Evolutionary conservation across 2,329 filamentous ascomycete genomes (phyloP).

Genomic region (Fusarium chuoi): DNA sequence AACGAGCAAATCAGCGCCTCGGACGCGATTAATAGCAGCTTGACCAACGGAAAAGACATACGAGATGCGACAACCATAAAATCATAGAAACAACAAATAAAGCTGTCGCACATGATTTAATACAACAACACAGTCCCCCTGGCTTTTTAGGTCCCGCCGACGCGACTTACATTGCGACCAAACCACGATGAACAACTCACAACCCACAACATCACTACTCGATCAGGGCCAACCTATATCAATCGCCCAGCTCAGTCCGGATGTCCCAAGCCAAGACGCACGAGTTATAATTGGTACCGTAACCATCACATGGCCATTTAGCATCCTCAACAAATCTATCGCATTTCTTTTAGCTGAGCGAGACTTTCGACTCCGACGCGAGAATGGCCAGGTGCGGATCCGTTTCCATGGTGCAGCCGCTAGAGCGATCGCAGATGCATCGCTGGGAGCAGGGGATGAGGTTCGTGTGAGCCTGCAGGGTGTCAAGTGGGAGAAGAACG

Average conservation of each 20-base stretch:
- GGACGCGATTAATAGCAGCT: conserved; percentile 7
- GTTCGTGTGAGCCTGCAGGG: conserved; percentile 76
- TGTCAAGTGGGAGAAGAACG: conserved; percentile 70
- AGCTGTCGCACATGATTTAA: conserved; percentile 11
- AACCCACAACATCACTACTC: conserved; percentile 38
- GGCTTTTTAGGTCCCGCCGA: conserved; percentile 23
- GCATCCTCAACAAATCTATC: conserved; percentile 76
- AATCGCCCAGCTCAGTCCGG: conserved; percentile 66
- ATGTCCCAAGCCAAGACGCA: conserved; percentile 53
- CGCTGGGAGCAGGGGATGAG: conserved; percentile 81
- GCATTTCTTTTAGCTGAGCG: conserved; percentile 86
- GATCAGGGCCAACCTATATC: conserved; percentile 54
- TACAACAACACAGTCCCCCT: conserved; percentile 1
- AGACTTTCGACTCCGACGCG: conserved; percentile 81
- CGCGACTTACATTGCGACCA: conserved; percentile 29
- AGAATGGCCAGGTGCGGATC: conserved; percentile 82
- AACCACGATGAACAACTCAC: conserved; percentile 42
- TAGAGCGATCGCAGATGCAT: conserved; percentile 71
- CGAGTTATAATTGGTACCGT: conserved; percentile 74
- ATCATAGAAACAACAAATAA: background rate
- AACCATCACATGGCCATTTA: conserved; percentile 92
- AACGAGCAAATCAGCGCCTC: conserved; percentile 5
- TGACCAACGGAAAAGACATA: background rate
- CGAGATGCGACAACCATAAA: conserved; percentile 13
- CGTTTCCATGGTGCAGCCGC: conserved; percentile 78